Evolutionary conservation across 1,284 basidiomycete genomes (phyloP).

Genomic region (Marasmius sp.): DNA sequence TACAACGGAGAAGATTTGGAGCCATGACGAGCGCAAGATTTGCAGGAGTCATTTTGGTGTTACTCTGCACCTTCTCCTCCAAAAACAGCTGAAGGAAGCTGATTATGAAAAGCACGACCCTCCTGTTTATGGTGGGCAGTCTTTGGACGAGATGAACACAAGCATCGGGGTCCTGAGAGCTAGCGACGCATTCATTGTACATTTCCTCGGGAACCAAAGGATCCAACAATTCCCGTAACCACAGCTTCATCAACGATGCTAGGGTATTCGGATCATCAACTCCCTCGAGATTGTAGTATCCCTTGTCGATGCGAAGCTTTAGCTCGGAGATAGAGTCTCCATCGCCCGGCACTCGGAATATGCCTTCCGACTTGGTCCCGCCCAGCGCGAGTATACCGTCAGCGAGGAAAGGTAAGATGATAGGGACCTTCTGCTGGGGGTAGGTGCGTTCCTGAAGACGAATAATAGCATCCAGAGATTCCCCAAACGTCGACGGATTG

Average conservation of each 20-base stretch:
- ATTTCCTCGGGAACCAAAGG: conserved; percentile 85
- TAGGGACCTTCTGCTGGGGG: conserved; percentile 80
- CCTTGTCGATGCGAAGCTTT: conserved; percentile 85
- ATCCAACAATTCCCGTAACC: conserved; percentile 87
- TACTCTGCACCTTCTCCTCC: conserved; percentile 65
- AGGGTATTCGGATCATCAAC: conserved; percentile 88
- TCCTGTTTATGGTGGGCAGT: conserved; percentile 80
- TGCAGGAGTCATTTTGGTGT: conserved; percentile 86
- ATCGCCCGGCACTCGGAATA: conserved; percentile 90
- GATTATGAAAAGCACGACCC: conserved; percentile 83
- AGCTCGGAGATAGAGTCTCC: conserved; percentile 82
- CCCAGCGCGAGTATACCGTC: conserved; percentile 88
- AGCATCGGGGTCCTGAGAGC: conserved; percentile 62
- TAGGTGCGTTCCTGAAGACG: conserved; percentile 83
- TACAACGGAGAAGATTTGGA: conserved; percentile 83
- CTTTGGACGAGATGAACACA: conserved; percentile 74
- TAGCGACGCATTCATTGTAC: conserved; percentile 83
- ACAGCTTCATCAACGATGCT: conserved; percentile 86
- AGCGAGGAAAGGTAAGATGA: conserved; percentile 88
- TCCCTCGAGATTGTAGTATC: conserved; percentile 85
- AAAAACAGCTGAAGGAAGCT: conserved; percentile 89
- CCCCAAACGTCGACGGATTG: conserved; percentile 90
- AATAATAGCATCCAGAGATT: conserved; percentile 82
- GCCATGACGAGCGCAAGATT: conserved; percentile 85
- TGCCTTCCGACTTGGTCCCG: conserved; percentile 82